These are phyloP conservation scores for Penicillium bovifimosum DNA, from an alignment of 495 filamentous ascomycete genomes.

Conservation along the genomic window DNA sequence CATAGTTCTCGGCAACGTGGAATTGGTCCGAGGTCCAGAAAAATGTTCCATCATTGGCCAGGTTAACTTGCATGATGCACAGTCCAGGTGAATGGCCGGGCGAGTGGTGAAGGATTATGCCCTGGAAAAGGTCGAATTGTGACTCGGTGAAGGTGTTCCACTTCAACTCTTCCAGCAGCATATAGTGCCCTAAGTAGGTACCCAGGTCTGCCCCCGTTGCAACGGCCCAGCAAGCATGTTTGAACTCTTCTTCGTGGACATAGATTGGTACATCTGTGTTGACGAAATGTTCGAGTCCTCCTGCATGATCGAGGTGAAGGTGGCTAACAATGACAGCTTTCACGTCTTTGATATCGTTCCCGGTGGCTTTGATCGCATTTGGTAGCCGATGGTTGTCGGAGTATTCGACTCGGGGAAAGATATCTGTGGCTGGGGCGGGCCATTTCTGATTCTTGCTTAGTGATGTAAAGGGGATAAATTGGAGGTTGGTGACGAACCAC, in stretches of 20 bases:
- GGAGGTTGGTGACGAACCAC: slow-evolving; percentile 14
- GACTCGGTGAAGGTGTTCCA: slow-evolving; percentile 34
- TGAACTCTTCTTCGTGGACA: slow-evolving; percentile 48
- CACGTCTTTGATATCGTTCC: slow-evolving; percentile 46
- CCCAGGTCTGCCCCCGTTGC: slow-evolving; percentile 40
- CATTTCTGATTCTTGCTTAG: slow-evolving; percentile 19
- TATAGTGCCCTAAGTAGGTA: slow-evolving; percentile 41
- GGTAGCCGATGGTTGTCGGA: slow-evolving; percentile 37
- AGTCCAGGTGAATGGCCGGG: slow-evolving; percentile 40
- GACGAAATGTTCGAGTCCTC: slow-evolving; percentile 46
- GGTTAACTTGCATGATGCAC: slow-evolving; percentile 36
- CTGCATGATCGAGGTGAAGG: slow-evolving; percentile 51
- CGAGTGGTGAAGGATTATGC: slow-evolving; percentile 33
- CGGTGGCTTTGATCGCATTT: slow-evolving; percentile 40
- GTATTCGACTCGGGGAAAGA: slow-evolving; percentile 45
- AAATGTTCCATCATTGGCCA: slow-evolving; percentile 34
- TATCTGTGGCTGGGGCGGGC: slow-evolving; percentile 36
- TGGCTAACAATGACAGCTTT: slow-evolving; percentile 51
- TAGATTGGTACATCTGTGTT: slow-evolving; percentile 47
- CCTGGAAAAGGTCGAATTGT: slow-evolving; percentile 30
- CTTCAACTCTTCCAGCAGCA: slow-evolving; percentile 26
- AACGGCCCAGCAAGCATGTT: slow-evolving; percentile 43
- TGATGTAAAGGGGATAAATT: not conserved
- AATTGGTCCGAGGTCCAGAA: slow-evolving; percentile 43
- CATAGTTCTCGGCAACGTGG: slow-evolving; percentile 37